Base-by-base conservation (phyloP, 1,139 yeast genomes). In the Yamadazyma pseudoaaseri region DNA sequence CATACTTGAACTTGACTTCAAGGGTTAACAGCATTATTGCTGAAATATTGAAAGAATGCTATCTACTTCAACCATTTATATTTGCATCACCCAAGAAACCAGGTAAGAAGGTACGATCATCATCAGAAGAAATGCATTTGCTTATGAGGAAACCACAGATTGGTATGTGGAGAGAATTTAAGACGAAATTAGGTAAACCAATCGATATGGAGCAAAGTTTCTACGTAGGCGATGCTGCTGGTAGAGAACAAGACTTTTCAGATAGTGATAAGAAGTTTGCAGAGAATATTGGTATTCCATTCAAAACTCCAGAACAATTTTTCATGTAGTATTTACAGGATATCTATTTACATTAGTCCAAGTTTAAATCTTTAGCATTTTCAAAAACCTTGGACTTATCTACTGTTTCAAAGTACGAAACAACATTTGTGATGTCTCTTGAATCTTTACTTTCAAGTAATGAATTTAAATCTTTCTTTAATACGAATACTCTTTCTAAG, bases 201-300 rank as follows among this genome's bases (percentile, higher is more conserved):
- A 46, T 79, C 2, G 74, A 73, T 38, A 36, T 56, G 27, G 63
- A 58, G 1, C 45, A 61, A 17, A 76, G 86, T 35, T 74, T 82
- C 43, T 92, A 61, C 52, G 90, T 90, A n/a, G 98, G 98, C 4
- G 98, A 92, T 62, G 97, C 97, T 0, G 97, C 97, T 6, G 98
- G 97, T 0, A 65, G 97, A 34, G 51, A 55, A 1, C 55, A 51
- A 0, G 97, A 90, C 55, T 82, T 81, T 54, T 84, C 90, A 68
- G 90, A 86, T 48, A 73, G 86, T 35, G 97, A 90, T 54, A 58
- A 57, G 43, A 51, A 42, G 38, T 87, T 90, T 65, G 96, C 97
- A 0, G 48, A 64, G 30, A 70, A 64, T 16, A 51, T 73, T 1
- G 74, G 75, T 0, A 31, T 89, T 2, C 45, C 49, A 24, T 89